Evolutionary conservation across 345 rosid genomes (phyloP).

Genomic region (Populus alba): DNA sequence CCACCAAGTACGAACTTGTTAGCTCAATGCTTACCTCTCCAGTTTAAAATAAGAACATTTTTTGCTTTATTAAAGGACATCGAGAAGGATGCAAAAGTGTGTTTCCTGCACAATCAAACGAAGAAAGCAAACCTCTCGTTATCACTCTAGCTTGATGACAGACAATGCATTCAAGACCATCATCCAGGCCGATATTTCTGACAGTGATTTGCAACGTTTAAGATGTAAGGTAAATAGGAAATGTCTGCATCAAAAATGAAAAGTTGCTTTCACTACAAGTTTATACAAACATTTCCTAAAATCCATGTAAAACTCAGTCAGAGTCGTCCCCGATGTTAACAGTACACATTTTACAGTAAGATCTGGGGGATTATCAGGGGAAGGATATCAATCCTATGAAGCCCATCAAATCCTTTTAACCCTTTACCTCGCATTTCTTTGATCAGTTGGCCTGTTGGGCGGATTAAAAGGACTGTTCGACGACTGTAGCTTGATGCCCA

Average conservation of each 20-base stretch:
- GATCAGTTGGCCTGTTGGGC: background rate
- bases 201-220: background rate
- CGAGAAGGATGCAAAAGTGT: background rate
- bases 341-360: background rate
- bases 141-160: background rate
- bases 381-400: background rate
- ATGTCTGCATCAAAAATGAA: background rate
- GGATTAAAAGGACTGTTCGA: background rate
- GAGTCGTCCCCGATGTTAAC: background rate
- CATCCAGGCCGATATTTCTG: background rate
- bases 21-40: background rate
- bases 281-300: background rate
- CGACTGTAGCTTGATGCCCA: background rate
- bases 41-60: background rate
- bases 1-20: background rate
- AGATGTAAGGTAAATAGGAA: background rate
- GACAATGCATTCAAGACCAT: background rate
- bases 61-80: background rate
- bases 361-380: background rate
- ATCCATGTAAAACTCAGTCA: background rate
- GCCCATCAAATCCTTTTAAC: background rate
- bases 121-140: background rate
- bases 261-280: background rate
- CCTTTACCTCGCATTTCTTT: background rate
- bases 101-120: background rate